phyloP scores from a whole-genome alignment of 2,329 filamentous ascomycete species.

The Microdochium trichocladiopsis region DNA sequence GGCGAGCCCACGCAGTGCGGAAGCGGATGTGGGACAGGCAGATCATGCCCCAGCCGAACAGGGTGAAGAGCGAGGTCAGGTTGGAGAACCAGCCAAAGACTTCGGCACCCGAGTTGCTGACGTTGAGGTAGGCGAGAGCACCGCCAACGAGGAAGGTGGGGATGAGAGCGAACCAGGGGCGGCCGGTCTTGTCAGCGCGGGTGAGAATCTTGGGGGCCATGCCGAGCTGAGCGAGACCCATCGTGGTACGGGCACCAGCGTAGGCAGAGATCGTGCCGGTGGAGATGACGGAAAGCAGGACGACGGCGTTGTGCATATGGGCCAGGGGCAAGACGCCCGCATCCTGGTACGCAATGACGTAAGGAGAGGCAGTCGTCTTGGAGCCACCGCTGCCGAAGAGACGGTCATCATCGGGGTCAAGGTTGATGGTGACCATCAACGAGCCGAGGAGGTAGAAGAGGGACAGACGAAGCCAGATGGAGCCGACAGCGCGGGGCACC shows the following conservation, averaged over 20 bases:
- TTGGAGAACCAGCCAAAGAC: slow-evolving; percentile 41
- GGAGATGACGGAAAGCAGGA: slow-evolving; percentile 37
- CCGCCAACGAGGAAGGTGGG: slow-evolving; percentile 43
- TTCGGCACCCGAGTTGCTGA: slow-evolving; percentile 27
- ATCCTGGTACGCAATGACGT: slow-evolving; percentile 34
- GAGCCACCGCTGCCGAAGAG: slow-evolving; percentile 32
- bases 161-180: slow-evolving; percentile 30
- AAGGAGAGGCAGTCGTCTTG: slow-evolving; percentile 30
- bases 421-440: slow-evolving; percentile 34
- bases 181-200: slow-evolving; percentile 24
- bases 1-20: slow-evolving; percentile 29
- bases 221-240: slow-evolving; percentile 32
- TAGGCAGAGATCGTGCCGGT: slow-evolving; percentile 35
- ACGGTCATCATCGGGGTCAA: slow-evolving; percentile 27
- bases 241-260: slow-evolving; percentile 32
- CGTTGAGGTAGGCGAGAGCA: slow-evolving; percentile 34
- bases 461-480: slow-evolving; percentile 35
- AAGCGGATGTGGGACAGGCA: slow-evolving; percentile 34
- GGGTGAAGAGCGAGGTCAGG: slow-evolving; percentile 34
- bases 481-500: slow-evolving; percentile 34
- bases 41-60: slow-evolving; percentile 35
- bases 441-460: slow-evolving; percentile 37
- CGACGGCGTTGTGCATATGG: slow-evolving; percentile 40
- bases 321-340: slow-evolving; percentile 29
- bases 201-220: slow-evolving; percentile 30